These are phyloP conservation scores for Echinosophora koreensis DNA, from an alignment of 306 rosid genomes.

Conservation along the genomic window DNA sequence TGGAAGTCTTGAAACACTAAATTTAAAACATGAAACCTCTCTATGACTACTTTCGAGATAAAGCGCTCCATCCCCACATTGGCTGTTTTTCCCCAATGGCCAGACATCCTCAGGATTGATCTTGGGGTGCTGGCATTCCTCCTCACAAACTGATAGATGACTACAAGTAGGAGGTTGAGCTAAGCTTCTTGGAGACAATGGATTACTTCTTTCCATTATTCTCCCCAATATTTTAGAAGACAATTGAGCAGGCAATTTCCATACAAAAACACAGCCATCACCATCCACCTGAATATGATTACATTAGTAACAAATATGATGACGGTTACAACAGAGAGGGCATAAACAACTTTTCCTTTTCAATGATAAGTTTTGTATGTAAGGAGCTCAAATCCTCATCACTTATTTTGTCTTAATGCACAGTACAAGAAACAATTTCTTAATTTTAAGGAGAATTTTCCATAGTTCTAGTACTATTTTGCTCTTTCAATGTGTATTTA, in stretches of 20 bases:
- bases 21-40: conserved; percentile 64
- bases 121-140: conserved; percentile 49
- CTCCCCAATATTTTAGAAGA: conserved; percentile 69
- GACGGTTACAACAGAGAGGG: conserved; percentile 27
- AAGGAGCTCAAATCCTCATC: not conserved
- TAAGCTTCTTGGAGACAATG: conserved; percentile 57
- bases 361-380: conserved; percentile 1
- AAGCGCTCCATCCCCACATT: conserved; percentile 39
- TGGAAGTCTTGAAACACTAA: conserved; percentile 82
- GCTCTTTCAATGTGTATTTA: conserved; percentile 1
- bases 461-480: not conserved
- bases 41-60: conserved; percentile 46
- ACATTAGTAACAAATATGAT: conserved; percentile 31
- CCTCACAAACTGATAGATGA: conserved; percentile 47
- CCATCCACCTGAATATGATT: conserved; percentile 72
- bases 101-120: conserved; percentile 38
- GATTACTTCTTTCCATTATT: conserved; percentile 54
- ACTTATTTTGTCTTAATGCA: not conserved
- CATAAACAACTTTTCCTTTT: conserved; percentile 31
- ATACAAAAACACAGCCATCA: conserved; percentile 74
- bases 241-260: conserved; percentile 73
- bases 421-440: not conserved
- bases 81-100: conserved; percentile 44
- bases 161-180: conserved; percentile 47
- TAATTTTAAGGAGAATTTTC: not conserved